phyloP scores from a whole-genome alignment of 768 basidiomycete genomes.

The Udeniomyces megalosporus region DNA sequence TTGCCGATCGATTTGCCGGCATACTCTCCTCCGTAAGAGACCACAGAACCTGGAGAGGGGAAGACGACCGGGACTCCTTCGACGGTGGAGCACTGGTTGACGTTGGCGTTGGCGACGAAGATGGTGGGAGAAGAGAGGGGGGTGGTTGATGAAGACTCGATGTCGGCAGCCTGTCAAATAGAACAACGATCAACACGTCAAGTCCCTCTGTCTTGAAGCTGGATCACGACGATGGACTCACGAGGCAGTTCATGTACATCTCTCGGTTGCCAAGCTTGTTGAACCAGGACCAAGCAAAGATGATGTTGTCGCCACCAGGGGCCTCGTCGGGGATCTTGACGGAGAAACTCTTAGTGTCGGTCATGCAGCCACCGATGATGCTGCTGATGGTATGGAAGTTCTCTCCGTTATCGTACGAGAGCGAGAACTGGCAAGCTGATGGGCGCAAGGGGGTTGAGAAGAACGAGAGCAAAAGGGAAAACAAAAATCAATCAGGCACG shows the following conservation, averaged over 20 bases:
- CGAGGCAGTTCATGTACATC: slow-evolving; percentile 17
- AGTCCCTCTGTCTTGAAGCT: too few relatives aligned
- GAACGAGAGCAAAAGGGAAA: neutral
- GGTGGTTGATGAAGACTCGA: neutral
- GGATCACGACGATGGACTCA: neutral
- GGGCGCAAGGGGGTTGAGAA: neutral
- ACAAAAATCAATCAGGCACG: neutral
- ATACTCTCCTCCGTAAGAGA: slow-evolving; percentile 14
- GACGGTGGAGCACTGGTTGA: slow-evolving; percentile 14
- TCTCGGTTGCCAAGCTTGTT: slow-evolving; percentile 29
- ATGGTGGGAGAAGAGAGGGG: slow-evolving; percentile 11
- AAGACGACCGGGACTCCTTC: slow-evolving; percentile 13
- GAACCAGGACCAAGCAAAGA: slow-evolving; percentile 33
- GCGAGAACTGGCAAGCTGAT: slow-evolving; percentile 28
- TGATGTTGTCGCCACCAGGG: slow-evolving; percentile 20
- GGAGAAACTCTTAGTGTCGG: slow-evolving; percentile 20
- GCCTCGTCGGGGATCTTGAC: slow-evolving; percentile 27
- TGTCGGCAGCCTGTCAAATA: neutral
- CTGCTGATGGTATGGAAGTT: slow-evolving; percentile 31
- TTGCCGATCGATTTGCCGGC: slow-evolving; percentile 4
- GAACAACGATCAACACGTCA: neutral
- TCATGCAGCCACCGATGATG: slow-evolving; percentile 29
- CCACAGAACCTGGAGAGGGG: slow-evolving; percentile 2
- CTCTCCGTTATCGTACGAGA: slow-evolving; percentile 32
- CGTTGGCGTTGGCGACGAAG: slow-evolving; percentile 13